Evolutionary conservation across 164 flowering plant species (phyloP).

Genomic region (Nymphaea colorata): DNA sequence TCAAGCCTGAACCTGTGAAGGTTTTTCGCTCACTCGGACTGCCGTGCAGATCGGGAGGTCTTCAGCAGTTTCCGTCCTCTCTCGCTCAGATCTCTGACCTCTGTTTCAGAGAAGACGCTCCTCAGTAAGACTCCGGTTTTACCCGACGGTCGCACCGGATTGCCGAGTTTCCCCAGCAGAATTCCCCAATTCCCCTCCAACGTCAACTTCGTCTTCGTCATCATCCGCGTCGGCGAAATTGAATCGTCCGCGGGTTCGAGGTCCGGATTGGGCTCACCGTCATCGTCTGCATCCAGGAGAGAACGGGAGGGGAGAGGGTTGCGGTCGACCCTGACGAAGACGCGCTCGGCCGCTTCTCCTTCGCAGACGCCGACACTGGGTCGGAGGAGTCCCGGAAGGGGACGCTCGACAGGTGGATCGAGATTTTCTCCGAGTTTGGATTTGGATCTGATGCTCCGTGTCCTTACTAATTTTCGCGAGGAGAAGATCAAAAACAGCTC

Average conservation of each 20-base stretch:
- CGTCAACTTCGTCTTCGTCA: slow-evolving; percentile 28
- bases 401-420: no score
- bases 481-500: no score
- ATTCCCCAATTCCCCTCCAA: background rate
- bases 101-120: no score
- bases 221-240: slow-evolving; percentile 56
- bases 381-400: slow-evolving; percentile 69
- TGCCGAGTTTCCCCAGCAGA: background rate
- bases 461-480: no score
- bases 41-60: no score
- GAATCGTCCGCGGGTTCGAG: slow-evolving; percentile 28
- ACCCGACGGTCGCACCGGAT: background rate
- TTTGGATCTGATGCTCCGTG: no score
- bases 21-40: no score
- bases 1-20: no score
- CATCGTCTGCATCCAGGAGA: slow-evolving; percentile 16
- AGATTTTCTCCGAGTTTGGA: no score
- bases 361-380: slow-evolving; percentile 33
- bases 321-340: slow-evolving; percentile 79
- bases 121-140: slow-evolving; percentile 29
- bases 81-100: no score
- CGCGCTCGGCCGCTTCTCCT: slow-evolving; percentile 37
- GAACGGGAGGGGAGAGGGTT: slow-evolving; percentile 27
- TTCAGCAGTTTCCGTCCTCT: no score
- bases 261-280: background rate